Evolutionary conservation across 176 grass and related monocot species (phyloP).

Genomic region (Rhipidocladum racemiflorum): DNA sequence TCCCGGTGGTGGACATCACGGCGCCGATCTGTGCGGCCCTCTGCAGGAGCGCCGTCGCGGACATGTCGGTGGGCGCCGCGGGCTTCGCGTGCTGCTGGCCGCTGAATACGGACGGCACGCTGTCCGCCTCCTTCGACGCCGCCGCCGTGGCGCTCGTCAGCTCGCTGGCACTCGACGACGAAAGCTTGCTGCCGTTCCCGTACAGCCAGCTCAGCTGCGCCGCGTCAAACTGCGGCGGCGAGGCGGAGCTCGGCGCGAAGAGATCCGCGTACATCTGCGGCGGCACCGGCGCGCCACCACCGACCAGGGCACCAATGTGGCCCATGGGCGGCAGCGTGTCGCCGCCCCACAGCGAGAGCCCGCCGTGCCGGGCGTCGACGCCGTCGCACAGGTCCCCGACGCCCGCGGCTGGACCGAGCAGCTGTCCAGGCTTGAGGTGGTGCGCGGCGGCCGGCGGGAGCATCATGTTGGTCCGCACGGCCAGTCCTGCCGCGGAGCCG

Average conservation of each 20-base stretch:
- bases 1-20: slow-evolving; percentile 19
- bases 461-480: slow-evolving; percentile 36
- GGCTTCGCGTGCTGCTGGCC: slow-evolving; percentile 48
- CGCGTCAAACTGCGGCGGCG: slow-evolving; percentile 39
- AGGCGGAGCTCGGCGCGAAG: slow-evolving; percentile 20
- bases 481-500: not conserved
- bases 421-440: slow-evolving; percentile 26
- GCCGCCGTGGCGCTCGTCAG: slow-evolving; percentile 30
- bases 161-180: slow-evolving; percentile 41
- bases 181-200: slow-evolving; percentile 45
- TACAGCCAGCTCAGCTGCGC: slow-evolving; percentile 68
- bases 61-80: slow-evolving; percentile 48
- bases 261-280: slow-evolving; percentile 49
- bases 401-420: slow-evolving; percentile 9
- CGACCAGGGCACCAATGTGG: slow-evolving; percentile 26
- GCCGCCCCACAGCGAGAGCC: slow-evolving; percentile 39
- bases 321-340: slow-evolving; percentile 30
- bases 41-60: slow-evolving; percentile 79
- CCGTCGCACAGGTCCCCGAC: slow-evolving; percentile 29
- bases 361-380: slow-evolving; percentile 12
- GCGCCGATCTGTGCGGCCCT: slow-evolving; percentile 76
- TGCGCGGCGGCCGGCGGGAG: slow-evolving; percentile 8
- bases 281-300: not conserved
- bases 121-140: slow-evolving; percentile 31
- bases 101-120: slow-evolving; percentile 61